These are phyloP conservation scores for Blastobotrys serpentis DNA, from an alignment of 1,139 yeast genomes.

Conservation along the genomic window DNA sequence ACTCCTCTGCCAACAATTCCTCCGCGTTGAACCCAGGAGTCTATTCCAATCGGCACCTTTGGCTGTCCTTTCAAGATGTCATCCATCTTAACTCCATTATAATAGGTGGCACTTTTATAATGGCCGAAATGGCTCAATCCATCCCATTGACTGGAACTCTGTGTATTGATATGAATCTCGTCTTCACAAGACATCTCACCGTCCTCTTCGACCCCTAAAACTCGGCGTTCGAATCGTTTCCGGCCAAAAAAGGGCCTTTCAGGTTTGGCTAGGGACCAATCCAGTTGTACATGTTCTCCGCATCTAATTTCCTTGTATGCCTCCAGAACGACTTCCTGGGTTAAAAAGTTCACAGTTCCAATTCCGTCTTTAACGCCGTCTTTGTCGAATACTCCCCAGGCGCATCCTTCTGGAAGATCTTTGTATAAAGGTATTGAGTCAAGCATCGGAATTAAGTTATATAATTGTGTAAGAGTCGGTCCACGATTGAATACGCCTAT, in stretches of 20 bases:
- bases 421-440: neutral
- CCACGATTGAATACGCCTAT: too few species aligned
- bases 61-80: conserved; percentile 24
- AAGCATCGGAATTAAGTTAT: neutral
- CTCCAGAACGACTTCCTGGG: conserved; percentile 25
- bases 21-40: conserved; percentile 34
- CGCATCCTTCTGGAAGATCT: conserved; percentile 1
- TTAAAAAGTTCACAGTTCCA: conserved; percentile 27
- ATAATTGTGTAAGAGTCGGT: too few species aligned
- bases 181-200: conserved; percentile 32
- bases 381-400: conserved; percentile 7
- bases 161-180: conserved; percentile 34
- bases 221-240: conserved; percentile 17
- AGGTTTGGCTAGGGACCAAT: conserved; percentile 25
- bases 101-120: conserved; percentile 18
- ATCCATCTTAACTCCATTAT: conserved; percentile 30
- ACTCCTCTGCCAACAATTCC: conserved; percentile 38
- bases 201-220: conserved; percentile 9
- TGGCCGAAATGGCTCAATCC: conserved; percentile 36
- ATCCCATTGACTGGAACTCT: conserved; percentile 39
- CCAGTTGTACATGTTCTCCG: conserved; percentile 27
- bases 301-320: conserved; percentile 25
- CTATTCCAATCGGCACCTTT: conserved; percentile 32
- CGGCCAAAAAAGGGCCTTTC: conserved; percentile 26
- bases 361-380: conserved; percentile 22